Conservation (phyloP, 2,329 filamentous ascomycete genomes). For the Botrytis medusae region DNA sequence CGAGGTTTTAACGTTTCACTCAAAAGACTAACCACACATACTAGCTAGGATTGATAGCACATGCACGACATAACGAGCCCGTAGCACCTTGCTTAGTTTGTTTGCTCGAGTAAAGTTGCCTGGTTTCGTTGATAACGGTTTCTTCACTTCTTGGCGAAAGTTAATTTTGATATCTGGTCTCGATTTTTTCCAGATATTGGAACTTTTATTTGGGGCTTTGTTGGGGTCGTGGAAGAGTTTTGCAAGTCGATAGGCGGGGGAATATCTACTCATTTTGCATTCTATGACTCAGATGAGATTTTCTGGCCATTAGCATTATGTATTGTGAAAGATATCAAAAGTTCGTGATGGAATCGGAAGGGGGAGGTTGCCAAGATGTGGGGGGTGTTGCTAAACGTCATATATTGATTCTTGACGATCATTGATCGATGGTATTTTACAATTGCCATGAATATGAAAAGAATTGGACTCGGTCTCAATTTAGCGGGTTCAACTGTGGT, state of each 20-base stretch:
- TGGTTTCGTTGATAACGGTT: neutral
- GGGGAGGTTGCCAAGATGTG: neutral
- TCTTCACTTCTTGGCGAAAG: neutral
- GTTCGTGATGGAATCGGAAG: neutral
- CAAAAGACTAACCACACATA: neutral
- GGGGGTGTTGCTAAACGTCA: neutral
- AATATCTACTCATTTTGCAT: accelerated
- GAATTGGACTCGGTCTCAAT: neutral
- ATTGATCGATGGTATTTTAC: neutral
- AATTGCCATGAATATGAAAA: neutral
- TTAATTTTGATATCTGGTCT: neutral
- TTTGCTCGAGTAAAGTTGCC: neutral
- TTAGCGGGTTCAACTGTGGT: neutral
- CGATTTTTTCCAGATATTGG: neutral
- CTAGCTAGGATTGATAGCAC: neutral
- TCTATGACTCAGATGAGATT: neutral
- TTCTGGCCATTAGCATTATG: neutral
- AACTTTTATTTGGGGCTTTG: neutral
- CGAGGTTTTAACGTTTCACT: neutral
- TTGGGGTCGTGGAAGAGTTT: neutral
- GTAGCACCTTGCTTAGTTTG: neutral
- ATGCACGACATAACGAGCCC: neutral
- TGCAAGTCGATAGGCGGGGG: accelerated
- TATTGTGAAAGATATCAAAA: neutral
- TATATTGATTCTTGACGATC: neutral